A percentile compares a stretch with the other conserved stretches of the same genome.
Conservation (phyloP, 148 eudicot genomes). For the Vaccinium corymbosum region DNA sequence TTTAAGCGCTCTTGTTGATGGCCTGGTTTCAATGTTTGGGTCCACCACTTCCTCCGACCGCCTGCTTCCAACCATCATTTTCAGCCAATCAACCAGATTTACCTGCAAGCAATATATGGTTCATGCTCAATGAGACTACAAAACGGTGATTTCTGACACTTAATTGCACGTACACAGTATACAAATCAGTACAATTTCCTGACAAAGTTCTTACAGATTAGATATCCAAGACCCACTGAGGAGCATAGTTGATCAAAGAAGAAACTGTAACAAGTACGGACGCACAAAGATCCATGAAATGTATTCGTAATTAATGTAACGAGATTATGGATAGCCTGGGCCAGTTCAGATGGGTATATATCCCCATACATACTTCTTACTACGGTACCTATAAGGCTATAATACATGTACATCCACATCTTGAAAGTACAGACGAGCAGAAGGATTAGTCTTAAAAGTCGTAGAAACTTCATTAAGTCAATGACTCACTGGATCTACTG, state of each 20-base stretch:
- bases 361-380: background rate
- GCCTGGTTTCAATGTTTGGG: constrained; percentile 50
- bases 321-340: background rate
- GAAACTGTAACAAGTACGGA: background rate
- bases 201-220: background rate
- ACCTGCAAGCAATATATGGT: constrained; percentile 36
- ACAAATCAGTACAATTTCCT: background rate
- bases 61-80: constrained; percentile 76
- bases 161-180: background rate
- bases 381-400: background rate
- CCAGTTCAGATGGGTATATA: background rate
- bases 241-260: background rate
- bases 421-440: background rate
- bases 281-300: background rate
- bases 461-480: background rate
- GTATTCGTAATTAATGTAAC: background rate
- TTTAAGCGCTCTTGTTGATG: constrained; percentile 60
- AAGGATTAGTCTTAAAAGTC: background rate
- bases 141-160: background rate
- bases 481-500: background rate
- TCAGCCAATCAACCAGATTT: constrained; percentile 72
- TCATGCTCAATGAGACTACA: background rate
- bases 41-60: constrained; percentile 71
- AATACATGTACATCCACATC: background rate
- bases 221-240: background rate